Evolutionary conservation across 2,329 filamentous ascomycete species (phyloP).

Genomic region (Fusarium sp.): DNA sequence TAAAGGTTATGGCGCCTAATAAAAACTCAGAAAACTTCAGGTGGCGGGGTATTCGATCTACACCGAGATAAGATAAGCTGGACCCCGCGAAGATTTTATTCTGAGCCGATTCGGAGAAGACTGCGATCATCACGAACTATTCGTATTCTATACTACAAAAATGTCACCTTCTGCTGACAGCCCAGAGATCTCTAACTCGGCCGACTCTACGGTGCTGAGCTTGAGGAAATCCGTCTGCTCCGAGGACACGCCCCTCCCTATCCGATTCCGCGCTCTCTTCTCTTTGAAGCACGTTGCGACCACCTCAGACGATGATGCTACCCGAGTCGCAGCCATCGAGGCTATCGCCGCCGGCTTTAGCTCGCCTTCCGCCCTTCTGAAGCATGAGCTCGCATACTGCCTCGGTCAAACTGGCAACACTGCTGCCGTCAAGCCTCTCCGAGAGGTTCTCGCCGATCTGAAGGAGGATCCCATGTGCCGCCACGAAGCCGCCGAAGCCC

Average conservation of each 20-base stretch:
- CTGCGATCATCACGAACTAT: conserved; percentile 28
- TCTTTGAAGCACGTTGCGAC: conserved; percentile 94
- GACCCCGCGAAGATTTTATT: conserved; percentile 56
- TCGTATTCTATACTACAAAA: conserved; percentile 33
- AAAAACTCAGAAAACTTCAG: conserved; percentile 12
- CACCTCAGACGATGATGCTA: conserved; percentile 72
- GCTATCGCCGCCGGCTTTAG: conserved; percentile 90
- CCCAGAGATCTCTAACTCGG: conserved; percentile 40
- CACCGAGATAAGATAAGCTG: conserved; percentile 48
- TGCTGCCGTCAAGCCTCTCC: conserved; percentile 79
- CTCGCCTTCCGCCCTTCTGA: conserved; percentile 89
- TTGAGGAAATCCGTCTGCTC: conserved; percentile 83
- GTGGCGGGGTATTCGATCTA: conserved; percentile 28
- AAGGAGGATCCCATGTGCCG: conserved; percentile 95
- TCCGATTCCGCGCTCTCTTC: conserved; percentile 96
- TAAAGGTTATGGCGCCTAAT: conserved; percentile 1
- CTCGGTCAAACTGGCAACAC: conserved; percentile 89
- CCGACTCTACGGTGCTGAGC: conserved; percentile 65
- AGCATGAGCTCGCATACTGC: conserved; percentile 98
- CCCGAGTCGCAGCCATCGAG: conserved; percentile 68
- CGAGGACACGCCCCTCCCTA: conserved; percentile 84
- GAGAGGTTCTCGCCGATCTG: conserved; percentile 79
- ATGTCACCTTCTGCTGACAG: conserved; percentile 49
- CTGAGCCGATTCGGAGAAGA: conserved; percentile 28
- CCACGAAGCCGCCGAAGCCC: conserved; percentile 95